Conservation (phyloP, 768 basidiomycete genomes). For the Porpolomopsis calyptriformis region DNA sequence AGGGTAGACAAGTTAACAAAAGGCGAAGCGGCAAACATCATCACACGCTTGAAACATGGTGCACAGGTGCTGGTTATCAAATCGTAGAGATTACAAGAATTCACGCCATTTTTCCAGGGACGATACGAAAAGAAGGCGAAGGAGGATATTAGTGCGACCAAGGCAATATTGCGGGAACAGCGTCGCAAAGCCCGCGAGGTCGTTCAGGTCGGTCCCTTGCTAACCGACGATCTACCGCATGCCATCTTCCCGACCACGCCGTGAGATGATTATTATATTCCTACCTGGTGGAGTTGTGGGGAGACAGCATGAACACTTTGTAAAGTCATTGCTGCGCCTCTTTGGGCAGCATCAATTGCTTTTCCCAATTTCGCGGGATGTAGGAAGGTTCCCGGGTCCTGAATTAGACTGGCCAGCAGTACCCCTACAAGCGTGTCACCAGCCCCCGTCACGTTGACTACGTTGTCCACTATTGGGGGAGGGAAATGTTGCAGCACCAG, state of each 20-base stretch:
- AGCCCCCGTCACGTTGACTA: conserved; percentile 80
- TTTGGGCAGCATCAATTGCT: conserved; percentile 48
- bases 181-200: conserved; percentile 39
- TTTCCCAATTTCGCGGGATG: conserved; percentile 32
- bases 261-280: conserved; percentile 3
- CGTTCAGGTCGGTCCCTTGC: conserved; percentile 53
- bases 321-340: conserved; percentile 52
- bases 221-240: background rate
- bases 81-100: background rate
- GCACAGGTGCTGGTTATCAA: conserved; percentile 39
- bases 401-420: conserved; percentile 55
- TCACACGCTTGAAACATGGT: conserved; percentile 68
- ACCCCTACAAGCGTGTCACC: conserved; percentile 87
- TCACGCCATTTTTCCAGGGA: conserved; percentile 24
- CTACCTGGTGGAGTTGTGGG: conserved; percentile 35
- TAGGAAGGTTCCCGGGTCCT: conserved; percentile 34
- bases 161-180: conserved; percentile 36
- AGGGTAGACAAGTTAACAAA: conserved; percentile 47
- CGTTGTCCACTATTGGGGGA: conserved; percentile 30
- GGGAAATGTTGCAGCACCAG: conserved; percentile 70
- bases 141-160: conserved; percentile 25
- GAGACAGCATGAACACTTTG: conserved; percentile 54
- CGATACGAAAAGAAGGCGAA: conserved; percentile 47
- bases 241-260: background rate
- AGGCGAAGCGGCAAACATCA: conserved; percentile 71